These are phyloP conservation scores for Podospora australis DNA, from an alignment of 495 filamentous ascomycete genomes.

Conservation along the genomic window DNA sequence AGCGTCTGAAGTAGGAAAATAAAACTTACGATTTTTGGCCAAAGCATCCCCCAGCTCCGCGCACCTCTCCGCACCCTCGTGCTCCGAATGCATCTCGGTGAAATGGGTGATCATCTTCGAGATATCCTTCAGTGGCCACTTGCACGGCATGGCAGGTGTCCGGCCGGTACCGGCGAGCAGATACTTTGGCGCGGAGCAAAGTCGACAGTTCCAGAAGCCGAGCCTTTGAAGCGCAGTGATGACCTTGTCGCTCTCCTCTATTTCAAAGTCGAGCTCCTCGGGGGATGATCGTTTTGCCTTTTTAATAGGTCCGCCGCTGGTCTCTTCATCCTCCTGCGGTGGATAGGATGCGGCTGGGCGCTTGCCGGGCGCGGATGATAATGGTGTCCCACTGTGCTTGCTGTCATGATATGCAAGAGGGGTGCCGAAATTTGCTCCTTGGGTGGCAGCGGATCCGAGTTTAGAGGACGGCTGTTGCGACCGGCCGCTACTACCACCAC, in stretches of 20 bases:
- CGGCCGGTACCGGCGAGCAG: slow-evolving; percentile 30
- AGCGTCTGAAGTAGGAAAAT: background rate
- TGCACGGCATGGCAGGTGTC: slow-evolving; percentile 39
- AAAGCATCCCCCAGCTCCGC: slow-evolving; percentile 35
- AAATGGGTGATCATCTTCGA: slow-evolving; percentile 43
- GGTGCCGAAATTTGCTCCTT: background rate
- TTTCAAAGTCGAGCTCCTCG: background rate
- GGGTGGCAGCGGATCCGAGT: no score
- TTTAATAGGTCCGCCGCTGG: no score
- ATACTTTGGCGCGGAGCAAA: slow-evolving; percentile 36
- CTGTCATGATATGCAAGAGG: background rate
- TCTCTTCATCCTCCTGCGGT: background rate
- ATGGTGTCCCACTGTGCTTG: background rate
- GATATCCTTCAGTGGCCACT: slow-evolving; percentile 41
- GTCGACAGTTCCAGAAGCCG: slow-evolving; percentile 40
- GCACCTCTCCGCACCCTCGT: slow-evolving; percentile 30
- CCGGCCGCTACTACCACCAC: no score
- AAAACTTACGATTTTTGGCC: slow-evolving; percentile 30
- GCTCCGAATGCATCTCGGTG: slow-evolving; percentile 39
- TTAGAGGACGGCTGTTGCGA: no score
- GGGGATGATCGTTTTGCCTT: background rate
- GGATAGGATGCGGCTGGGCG: background rate
- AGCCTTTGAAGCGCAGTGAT: slow-evolving; percentile 30
- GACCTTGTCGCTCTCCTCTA: slow-evolving; percentile 2
- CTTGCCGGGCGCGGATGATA: background rate